Base-by-base conservation (phyloP, 305 asterid species). In the Solanum aculeatissimum region DNA sequence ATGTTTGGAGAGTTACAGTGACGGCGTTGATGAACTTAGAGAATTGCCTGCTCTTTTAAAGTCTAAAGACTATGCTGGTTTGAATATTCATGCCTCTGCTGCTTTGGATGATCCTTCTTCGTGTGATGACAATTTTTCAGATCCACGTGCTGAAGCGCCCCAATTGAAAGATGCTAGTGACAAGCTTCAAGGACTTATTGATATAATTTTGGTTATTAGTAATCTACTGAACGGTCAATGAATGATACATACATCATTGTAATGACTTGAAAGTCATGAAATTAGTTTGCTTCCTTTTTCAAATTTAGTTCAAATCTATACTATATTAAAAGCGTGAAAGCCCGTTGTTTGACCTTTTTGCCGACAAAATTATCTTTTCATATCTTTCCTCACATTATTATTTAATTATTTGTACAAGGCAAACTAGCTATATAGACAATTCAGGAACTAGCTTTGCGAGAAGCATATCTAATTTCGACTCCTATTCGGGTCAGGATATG, bases 1-100 rank as follows among this genome's bases (percentile, higher is more conserved):
- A 1, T 92, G 95, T 21, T 18, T 85, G 2, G 89, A 86, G 25
- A 82, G 75, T 10, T 80, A 82, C 9, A 25, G 11, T n/a, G 84
- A 83, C 0, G 77, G 90, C 2, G 38, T 83, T 16, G 81, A 83
- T 18, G 23, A 12, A 4, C 58, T 92, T 12, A 51, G 85, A 0
- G 54, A 80, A 0, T 82, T 89, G 84, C 19, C 57, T 8, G 1
- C 2, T 0, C 40, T 21, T 32, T 43, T 88, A 74, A 85, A 70
- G 2, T 9, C 18, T 1, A 54, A n/a, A 45, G 77, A 83, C 9
- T 63, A 63, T 75, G 11, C 1, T 3, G 16, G 23, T 10, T 7
- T 84, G 23, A 49, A 42, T 19, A 15, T 42, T 13, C 66, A 68
- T 25, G 83, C 85, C 6, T 29, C 69, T 7, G 62, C 85, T 12